Conservation (phyloP, 495 filamentous ascomycete species). For the Filosporella fistucella region DNA sequence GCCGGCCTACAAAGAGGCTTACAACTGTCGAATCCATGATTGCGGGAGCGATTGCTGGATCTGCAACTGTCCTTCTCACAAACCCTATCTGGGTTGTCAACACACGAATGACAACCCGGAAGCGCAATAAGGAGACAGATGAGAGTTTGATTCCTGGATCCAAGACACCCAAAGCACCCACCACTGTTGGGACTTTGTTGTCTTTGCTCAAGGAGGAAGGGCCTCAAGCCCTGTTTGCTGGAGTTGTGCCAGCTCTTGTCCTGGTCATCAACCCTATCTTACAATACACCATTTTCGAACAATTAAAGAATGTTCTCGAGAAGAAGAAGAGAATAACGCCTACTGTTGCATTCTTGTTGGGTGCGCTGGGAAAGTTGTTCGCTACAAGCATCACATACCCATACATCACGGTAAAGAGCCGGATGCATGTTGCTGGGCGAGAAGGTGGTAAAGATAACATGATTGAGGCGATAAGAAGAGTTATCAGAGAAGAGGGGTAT, state of each 20-base stretch:
- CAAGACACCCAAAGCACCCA: constrained; percentile 44
- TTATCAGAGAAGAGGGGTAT: constrained; percentile 85
- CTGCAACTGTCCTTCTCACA: constrained; percentile 88
- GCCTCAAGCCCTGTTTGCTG: constrained; percentile 77
- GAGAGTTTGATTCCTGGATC: constrained; percentile 31
- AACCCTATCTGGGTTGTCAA: constrained; percentile 99
- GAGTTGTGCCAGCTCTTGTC: constrained; percentile 87
- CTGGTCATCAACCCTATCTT: constrained; percentile 97
- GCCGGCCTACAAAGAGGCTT: constrained; percentile 77
- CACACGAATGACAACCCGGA: constrained; percentile 93
- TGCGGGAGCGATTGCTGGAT: constrained; percentile 91
- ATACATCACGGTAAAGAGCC: constrained; percentile 96
- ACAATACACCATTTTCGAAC: constrained; percentile 98
- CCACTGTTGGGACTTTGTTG: constrained; percentile 74
- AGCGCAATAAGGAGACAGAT: constrained; percentile 45
- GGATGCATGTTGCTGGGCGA: constrained; percentile 83
- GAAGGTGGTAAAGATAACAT: constrained; percentile 66
- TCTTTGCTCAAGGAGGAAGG: constrained; percentile 77
- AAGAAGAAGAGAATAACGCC: constrained; percentile 61
- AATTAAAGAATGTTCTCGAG: constrained; percentile 69
- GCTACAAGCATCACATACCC: constrained; percentile 95
- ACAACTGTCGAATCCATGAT: constrained; percentile 89
- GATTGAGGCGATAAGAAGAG: constrained; percentile 65
- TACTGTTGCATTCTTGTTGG: constrained; percentile 82
- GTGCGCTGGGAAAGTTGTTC: constrained; percentile 88